Percentiles rank a stretch among this genome's conserved stretches.
Conservation (phyloP, 257 asterid genomes). For the Forsythia suspensa region DNA sequence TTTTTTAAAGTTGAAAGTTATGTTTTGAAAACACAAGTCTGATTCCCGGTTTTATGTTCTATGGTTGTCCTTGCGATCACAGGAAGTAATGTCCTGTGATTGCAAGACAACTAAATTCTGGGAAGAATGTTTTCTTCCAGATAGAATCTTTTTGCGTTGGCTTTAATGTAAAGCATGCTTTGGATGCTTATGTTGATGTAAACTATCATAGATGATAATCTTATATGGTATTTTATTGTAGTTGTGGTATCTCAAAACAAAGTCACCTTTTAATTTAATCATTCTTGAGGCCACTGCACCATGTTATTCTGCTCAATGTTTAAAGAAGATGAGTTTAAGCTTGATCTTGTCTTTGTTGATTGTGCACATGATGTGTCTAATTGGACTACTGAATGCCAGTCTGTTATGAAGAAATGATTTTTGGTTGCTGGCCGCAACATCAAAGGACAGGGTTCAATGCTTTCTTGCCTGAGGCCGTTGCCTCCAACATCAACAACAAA, state of each 20-base stretch:
- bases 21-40: too few species aligned
- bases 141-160: neutral
- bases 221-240: neutral
- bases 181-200: neutral
- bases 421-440: conserved; percentile 28
- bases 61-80: too few species aligned
- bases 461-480: conserved; percentile 49
- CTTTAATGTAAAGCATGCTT: neutral
- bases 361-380: conserved; percentile 8
- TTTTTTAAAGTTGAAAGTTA: too few species aligned
- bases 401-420: conserved; percentile 28
- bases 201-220: neutral
- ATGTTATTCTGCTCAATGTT: conserved; percentile 10
- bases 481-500: conserved; percentile 39
- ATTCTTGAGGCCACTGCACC: conserved; percentile 8
- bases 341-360: neutral
- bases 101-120: too few species aligned
- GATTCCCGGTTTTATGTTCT: too few species aligned
- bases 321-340: neutral
- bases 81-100: too few species aligned
- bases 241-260: neutral
- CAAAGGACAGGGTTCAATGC: conserved; percentile 42
- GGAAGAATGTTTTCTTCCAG: too few species aligned
- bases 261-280: neutral
- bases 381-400: conserved; percentile 15